phyloP scores from a whole-genome alignment of 1,284 basidiomycete species.

The Austroboletus olivaceoglutinosus region DNA sequence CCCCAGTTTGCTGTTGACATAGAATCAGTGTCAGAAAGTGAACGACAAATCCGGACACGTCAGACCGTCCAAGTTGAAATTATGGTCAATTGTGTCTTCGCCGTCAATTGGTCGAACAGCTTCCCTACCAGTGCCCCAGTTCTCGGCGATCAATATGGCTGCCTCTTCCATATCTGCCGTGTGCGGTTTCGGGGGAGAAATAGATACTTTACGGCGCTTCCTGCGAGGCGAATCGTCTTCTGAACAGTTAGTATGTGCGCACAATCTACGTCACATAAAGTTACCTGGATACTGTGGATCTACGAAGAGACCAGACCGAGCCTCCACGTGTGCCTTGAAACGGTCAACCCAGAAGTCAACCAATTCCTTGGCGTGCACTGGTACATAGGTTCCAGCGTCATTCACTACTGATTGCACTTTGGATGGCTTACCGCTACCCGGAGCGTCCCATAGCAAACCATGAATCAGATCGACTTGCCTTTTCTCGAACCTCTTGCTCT shows the following conservation, averaged over 20 bases:
- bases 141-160: constrained; percentile 1
- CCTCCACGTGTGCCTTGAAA: constrained; percentile 65
- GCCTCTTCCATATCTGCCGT: neutral
- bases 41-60: neutral
- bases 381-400: constrained; percentile 6
- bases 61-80: constrained; percentile 28
- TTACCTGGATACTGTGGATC: constrained; percentile 36
- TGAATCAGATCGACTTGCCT: constrained; percentile 53
- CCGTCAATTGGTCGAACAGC: constrained; percentile 8
- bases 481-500: constrained; percentile 56
- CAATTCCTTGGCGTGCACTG: constrained; percentile 64
- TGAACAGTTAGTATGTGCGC: neutral
- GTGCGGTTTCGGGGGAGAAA: neutral
- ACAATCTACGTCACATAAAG: neutral
- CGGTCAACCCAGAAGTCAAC: constrained; percentile 70
- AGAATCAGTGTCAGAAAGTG: constrained; percentile 3
- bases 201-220: constrained; percentile 28
- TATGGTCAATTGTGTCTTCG: constrained; percentile 22
- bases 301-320: constrained; percentile 51
- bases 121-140: constrained; percentile 5
- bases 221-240: constrained; percentile 17
- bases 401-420: neutral
- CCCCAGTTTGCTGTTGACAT: constrained; percentile 23
- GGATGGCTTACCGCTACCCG: constrained; percentile 53
- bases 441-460: constrained; percentile 66